phyloP scores from a whole-genome alignment of 805 yeast species.

The Saturnispora kantuleensis region DNA sequence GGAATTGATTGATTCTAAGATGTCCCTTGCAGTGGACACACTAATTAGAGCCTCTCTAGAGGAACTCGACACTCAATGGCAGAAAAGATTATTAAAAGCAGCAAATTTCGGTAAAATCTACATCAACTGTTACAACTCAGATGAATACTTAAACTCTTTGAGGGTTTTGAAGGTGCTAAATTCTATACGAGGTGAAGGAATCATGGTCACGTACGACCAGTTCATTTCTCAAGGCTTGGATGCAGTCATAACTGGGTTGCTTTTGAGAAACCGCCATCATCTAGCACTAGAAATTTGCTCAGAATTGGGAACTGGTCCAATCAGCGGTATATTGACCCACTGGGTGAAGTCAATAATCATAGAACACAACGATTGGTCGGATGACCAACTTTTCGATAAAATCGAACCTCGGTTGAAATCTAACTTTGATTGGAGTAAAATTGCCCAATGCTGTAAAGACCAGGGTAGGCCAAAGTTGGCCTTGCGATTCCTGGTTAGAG shows the following conservation, averaged over 20 bases:
- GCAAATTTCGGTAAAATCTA: constrained; percentile 79
- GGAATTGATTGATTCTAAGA: constrained; percentile 37
- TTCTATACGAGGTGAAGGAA: constrained; percentile 45
- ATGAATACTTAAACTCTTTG: constrained; percentile 41
- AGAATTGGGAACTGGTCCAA: constrained; percentile 33
- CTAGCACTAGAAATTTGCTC: constrained; percentile 55
- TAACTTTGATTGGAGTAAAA: constrained; percentile 37
- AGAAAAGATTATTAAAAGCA: constrained; percentile 68
- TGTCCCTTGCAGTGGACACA: constrained; percentile 52
- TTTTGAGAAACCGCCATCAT: constrained; percentile 49
- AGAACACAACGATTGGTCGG: constrained; percentile 42
- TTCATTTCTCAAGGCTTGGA: constrained; percentile 43
- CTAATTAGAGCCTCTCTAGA: constrained; percentile 68
- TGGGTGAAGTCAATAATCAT: constrained; percentile 77
- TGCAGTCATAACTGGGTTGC: constrained; percentile 44
- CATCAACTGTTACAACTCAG: constrained; percentile 44
- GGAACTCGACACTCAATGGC: constrained; percentile 73
- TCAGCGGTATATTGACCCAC: constrained; percentile 47
- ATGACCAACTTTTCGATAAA: constrained; percentile 43
- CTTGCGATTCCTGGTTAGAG: constrained; percentile 55
- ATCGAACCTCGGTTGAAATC: constrained; percentile 38
- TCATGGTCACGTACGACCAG: constrained; percentile 55
- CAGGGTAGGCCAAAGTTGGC: constrained; percentile 75
- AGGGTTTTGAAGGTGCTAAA: constrained; percentile 59
- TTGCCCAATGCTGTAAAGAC: constrained; percentile 58